A percentile compares a stretch with the other conserved stretches of the same genome.
Evolutionary conservation across 345 rosid genomes (phyloP).

Genomic region (Bretschneidera sinensis): DNA sequence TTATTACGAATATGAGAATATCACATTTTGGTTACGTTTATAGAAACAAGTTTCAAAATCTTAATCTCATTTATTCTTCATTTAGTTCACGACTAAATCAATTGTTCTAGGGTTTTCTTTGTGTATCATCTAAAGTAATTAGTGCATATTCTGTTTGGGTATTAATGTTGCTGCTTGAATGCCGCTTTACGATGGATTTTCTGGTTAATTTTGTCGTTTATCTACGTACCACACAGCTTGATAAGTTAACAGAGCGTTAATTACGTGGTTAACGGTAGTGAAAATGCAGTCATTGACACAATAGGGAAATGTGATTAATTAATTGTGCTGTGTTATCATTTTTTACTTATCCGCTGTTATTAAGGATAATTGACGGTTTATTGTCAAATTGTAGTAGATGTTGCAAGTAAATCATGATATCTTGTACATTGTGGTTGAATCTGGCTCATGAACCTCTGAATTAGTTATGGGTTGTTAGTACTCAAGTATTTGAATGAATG

Average conservation of each 20-base stretch:
- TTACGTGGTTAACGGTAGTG: neutral
- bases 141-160: neutral
- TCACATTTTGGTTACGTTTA: neutral
- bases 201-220: neutral
- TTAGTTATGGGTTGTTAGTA: too few species aligned
- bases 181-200: neutral
- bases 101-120: too few species aligned
- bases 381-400: too few species aligned
- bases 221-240: neutral
- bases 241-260: neutral
- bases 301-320: neutral
- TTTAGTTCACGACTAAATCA: too few species aligned
- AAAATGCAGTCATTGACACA: neutral
- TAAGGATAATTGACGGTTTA: neutral
- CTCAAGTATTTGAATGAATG: too few species aligned
- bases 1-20: too few species aligned
- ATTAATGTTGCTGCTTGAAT: too few species aligned
- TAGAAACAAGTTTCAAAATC: too few species aligned
- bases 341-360: too few species aligned
- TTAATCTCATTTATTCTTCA: neutral
- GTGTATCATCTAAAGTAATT: neutral
- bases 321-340: neutral
- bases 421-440: too few species aligned
- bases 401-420: neutral
- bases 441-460: too few species aligned